A percentile compares a stretch with the other conserved stretches of the same genome.
These are phyloP conservation scores for Sisymbrium altissimum DNA, from an alignment of 345 rosid genomes.

Conservation along the genomic window DNA sequence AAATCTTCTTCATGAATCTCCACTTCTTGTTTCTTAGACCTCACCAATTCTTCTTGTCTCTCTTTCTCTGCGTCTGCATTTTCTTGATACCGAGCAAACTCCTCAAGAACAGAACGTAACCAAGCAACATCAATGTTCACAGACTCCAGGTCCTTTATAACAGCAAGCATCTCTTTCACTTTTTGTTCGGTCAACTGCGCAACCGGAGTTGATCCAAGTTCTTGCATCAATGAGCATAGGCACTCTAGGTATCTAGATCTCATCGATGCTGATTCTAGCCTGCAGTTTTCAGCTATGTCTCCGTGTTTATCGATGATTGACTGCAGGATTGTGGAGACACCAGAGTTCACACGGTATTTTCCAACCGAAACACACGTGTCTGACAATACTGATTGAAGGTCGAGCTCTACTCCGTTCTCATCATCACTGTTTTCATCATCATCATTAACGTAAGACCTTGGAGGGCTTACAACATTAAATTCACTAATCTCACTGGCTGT, in stretches of 20 bases:
- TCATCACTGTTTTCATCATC: conserved; percentile 27
- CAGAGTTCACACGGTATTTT: conserved; percentile 61
- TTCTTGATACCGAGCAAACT: conserved; percentile 42
- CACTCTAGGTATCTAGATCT: conserved; percentile 65
- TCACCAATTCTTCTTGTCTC: conserved; percentile 36
- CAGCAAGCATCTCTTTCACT: conserved; percentile 64
- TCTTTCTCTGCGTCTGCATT: conserved; percentile 43
- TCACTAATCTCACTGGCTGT: conserved; percentile 20
- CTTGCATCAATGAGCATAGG: conserved; percentile 69
- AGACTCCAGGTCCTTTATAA: conserved; percentile 71
- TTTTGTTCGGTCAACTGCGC: conserved; percentile 54
- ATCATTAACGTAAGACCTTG: conserved; percentile 25
- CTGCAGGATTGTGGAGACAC: conserved; percentile 45
- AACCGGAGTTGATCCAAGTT: conserved; percentile 53
- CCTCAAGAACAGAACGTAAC: conserved; percentile 55
- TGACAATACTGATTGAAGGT: conserved; percentile 50
- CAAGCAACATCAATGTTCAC: conserved; percentile 58
- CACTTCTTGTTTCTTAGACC: conserved; percentile 44
- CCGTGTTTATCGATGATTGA: conserved; percentile 62
- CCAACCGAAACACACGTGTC: conserved; percentile 70
- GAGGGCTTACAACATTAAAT: conserved; percentile 22
- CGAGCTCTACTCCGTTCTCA: conserved; percentile 37
- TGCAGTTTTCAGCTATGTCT: conserved; percentile 66
- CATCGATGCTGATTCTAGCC: conserved; percentile 65
- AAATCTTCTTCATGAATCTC: conserved; percentile 46